Evolutionary conservation across 768 basidiomycete species (phyloP), one percentile per base, ranked within the genome.

Genomic region (Kwoniella newhampshirensis): DNA sequence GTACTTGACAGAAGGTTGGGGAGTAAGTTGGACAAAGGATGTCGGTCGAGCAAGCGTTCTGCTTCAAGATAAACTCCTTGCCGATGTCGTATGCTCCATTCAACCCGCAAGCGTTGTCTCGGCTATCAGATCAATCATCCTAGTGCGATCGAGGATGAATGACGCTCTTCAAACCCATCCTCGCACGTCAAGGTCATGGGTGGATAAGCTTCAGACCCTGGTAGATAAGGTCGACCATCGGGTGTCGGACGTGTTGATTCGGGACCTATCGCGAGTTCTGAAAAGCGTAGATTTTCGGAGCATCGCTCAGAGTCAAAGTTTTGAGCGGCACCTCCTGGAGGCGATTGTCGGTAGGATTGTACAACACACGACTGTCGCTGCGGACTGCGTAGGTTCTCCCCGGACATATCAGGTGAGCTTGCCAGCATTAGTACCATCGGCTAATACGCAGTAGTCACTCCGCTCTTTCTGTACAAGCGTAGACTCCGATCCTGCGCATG

Each of bases 21-120:
- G 90, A 4, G 88, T 90, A 61, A 87, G 88, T 2, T 96, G 92
- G 93, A 85, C 74, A 0, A 74, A 82, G 35, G 91, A 96, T 52
- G 88, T 97, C 65, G 88, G 88, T 0, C 75, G 77, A 0, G 80
- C 94, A 1, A 81, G 85, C 2, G 81, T 80, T 54, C 85, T 86
- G 62, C 80, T 84, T 18, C 82, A 87, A 36, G 85, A 87, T 21
- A 79, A 78, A 13, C 78, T 93, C 7, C 77, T 92, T n/a, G 85
- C 85, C 56, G 88, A 87, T 3, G 80, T 96, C 0, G 81, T 81
- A 17, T 87, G 86, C 55, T 80, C 84, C 5, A 86, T 88, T 2
- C 85, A 82, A 0, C 83, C 87, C 0, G 55, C 75, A 44, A 90
- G 88, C 57, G 81, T 86, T 0, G 86, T 91, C 37, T 74, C 85